Conservation (phyloP, 441 rosid genomes). For the Theobroma grandiflorum region DNA sequence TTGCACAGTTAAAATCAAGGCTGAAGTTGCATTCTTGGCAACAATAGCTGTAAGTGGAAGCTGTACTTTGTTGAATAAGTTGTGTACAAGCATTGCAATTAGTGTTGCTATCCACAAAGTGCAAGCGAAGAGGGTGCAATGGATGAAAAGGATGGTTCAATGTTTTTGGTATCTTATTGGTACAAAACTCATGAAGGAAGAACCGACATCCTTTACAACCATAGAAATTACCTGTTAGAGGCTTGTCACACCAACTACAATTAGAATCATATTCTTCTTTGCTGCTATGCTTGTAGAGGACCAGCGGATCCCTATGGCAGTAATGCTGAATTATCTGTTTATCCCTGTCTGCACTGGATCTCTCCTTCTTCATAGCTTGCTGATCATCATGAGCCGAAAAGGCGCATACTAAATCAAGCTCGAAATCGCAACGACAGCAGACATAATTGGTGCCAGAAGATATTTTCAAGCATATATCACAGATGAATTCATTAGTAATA, state of each 20-base stretch:
- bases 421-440: not conserved
- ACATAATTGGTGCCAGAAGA: not conserved
- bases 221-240: not conserved
- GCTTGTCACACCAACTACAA: not conserved
- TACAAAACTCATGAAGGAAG: conserved; percentile 11
- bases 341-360: not conserved
- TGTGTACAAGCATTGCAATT: conserved; percentile 4
- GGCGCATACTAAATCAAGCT: not conserved
- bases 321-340: conserved; percentile 1
- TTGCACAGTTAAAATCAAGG: conserved; percentile 16
- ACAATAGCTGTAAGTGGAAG: not conserved
- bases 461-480: not conserved
- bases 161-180: not conserved
- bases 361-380: not conserved
- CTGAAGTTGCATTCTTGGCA: conserved; percentile 14
- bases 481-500: not conserved
- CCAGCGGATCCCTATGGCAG: not conserved
- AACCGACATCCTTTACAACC: conserved; percentile 3
- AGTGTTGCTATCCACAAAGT: not conserved
- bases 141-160: conserved; percentile 19
- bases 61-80: not conserved
- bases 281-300: not conserved
- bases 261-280: not conserved
- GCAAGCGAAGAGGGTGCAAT: conserved; percentile 9
- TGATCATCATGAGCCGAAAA: not conserved